A percentile compares a stretch with the other conserved stretches of the same genome.
phyloP scores from a whole-genome alignment of 2,329 filamentous ascomycete genomes.

The Paramyrothecium sp. region DNA sequence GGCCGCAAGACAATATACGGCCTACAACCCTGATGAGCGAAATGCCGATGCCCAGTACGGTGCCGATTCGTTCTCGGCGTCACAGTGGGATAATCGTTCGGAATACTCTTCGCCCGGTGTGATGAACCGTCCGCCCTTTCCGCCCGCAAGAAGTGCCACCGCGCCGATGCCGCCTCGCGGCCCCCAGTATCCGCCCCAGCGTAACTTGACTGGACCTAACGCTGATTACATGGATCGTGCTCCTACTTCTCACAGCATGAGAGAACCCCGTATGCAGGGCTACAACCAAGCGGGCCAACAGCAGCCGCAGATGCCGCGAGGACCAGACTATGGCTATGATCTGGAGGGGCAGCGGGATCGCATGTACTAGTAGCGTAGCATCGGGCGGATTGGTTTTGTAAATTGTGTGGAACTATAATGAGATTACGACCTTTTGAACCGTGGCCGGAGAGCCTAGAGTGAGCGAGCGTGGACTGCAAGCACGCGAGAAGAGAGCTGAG shows the following conservation, averaged over 20 bases:
- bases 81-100: background rate
- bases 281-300: background rate
- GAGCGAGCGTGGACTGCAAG: too few species aligned
- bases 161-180: conserved; percentile 31
- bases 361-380: conserved; percentile 19
- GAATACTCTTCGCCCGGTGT: conserved; percentile 13
- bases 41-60: background rate
- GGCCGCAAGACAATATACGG: conserved; percentile 20
- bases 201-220: conserved; percentile 42
- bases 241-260: conserved; percentile 21
- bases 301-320: conserved; percentile 17
- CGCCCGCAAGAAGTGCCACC: conserved; percentile 37
- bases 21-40: conserved; percentile 19
- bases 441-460: too few species aligned
- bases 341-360: conserved; percentile 30
- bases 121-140: conserved; percentile 19
- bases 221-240: conserved; percentile 25
- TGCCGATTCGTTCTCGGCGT: background rate
- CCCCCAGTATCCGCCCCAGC: conserved; percentile 34
- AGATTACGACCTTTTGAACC: background rate
- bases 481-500: too few species aligned
- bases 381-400: background rate
- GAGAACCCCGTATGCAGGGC: conserved; percentile 2
- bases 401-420: background rate
- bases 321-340: conserved; percentile 33